Evolutionary conservation across 2,329 filamentous ascomycete species (phyloP), one percentile per base, ranked within the genome.

Genomic region (Botryosphaeria dothidea): DNA sequence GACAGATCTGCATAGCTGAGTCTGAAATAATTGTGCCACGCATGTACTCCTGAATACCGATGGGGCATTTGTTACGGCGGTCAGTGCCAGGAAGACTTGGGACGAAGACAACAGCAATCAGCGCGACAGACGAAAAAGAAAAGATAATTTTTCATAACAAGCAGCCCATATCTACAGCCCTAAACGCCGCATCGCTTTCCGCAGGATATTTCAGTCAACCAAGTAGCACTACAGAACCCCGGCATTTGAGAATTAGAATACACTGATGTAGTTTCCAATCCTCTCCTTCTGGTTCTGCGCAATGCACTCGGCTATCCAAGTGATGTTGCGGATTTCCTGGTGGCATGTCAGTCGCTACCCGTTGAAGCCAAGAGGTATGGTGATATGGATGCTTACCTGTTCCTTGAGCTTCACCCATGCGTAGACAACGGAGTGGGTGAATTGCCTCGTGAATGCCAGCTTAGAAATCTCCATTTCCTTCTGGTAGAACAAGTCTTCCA

Each of bases 381-480:
- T 11, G 63, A 41, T 9, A 38, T 43, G 27, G 2, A 45, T 41
- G 77, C 89, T 77, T 81, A 97, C 94, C 88, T 99, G 95, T 81
- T 99, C 95, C 78, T 93, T 88, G 74, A 99, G 82, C 83, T 96
- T 97, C 66, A 99, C 92, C 95, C 95, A 99, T 19, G 93, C 93
- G 77, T 98, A 99, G 58, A 99, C 92, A 70, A 98, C 92, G 38
- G 92, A 91, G 72, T 92, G 93, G 15, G 93, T 96, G 78, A 99
- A 99, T 78, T 99, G 95, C 71, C 92, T 87, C 4, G 95, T 99
- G 76, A 99, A 99, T 8, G 93, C 92, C 67, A 90, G 82, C 85
- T 99, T 99, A 64, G 92, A 94, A 68, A 98, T 90, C 78, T 99
- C 93, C 95, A 98, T 98, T 82, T 99, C 95, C 82, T 97, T 98